Conservation (phyloP, 129 eudicot genomes). For the Apium graveolens region DNA sequence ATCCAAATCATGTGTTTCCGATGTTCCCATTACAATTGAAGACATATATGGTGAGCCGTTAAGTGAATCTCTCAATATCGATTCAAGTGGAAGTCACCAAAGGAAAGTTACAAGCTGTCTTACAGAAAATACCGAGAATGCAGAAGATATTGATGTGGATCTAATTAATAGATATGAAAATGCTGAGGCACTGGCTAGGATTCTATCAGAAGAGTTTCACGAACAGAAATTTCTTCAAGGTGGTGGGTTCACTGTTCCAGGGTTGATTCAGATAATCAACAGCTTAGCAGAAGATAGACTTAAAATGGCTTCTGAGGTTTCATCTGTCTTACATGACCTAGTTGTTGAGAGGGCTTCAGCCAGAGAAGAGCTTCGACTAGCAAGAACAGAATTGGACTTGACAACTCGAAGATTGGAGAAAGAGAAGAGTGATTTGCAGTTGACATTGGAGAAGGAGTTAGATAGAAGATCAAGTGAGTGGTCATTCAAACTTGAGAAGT, state of each 20-base stretch:
- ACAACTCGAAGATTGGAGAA: slow-evolving; percentile 55
- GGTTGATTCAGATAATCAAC: slow-evolving; percentile 30
- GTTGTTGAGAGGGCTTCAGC: slow-evolving; percentile 36
- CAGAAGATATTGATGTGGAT: slow-evolving; percentile 27
- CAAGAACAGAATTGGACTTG: slow-evolving; percentile 38
- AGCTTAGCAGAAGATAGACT: slow-evolving; percentile 35
- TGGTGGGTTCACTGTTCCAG: slow-evolving; percentile 24
- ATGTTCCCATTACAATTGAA: slow-evolving; percentile 74
- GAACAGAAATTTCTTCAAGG: slow-evolving; percentile 24
- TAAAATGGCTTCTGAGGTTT: slow-evolving; percentile 42
- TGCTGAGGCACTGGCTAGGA: slow-evolving; percentile 33
- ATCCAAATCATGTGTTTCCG: slow-evolving; percentile 41
- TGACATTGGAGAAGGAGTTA: slow-evolving; percentile 63
- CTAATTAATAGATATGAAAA: slow-evolving; percentile 34
- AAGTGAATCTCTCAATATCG: slow-evolving; percentile 21
- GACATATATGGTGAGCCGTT: slow-evolving; percentile 56
- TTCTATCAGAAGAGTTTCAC: slow-evolving; percentile 36
- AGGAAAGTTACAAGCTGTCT: slow-evolving; percentile 26
- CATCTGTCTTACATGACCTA: slow-evolving; percentile 27
- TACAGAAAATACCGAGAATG: slow-evolving; percentile 25
- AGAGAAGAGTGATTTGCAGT: slow-evolving; percentile 75
- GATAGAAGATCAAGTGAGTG: slow-evolving; percentile 91
- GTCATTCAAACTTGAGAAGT: slow-evolving; percentile 78
- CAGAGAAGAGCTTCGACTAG: slow-evolving; percentile 35
- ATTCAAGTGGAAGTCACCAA: slow-evolving; percentile 25